phyloP scores from a whole-genome alignment of 169 alveolate genomes.

The Eimeria necatrix region DNA sequence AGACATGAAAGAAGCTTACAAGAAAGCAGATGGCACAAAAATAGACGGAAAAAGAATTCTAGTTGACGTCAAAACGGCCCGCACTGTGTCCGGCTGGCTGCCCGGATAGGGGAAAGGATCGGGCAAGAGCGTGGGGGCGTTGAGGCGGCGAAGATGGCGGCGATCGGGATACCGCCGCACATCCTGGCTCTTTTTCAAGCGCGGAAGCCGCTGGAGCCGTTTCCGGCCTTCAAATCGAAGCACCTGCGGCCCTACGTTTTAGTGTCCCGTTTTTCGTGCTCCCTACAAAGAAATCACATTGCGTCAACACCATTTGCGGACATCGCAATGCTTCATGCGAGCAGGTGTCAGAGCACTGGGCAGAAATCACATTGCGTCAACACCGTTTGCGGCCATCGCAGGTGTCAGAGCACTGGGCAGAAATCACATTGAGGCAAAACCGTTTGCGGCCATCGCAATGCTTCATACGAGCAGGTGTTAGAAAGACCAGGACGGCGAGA shows the following conservation, averaged over 20 bases:
- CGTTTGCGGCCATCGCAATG: background rate
- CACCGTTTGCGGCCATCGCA: constrained; percentile 94
- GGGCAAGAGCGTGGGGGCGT: no score
- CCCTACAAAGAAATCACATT: constrained; percentile 96
- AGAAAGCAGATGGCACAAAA: constrained; percentile 95
- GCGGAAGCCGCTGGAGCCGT: constrained; percentile 75
- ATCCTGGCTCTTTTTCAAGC: constrained; percentile 82
- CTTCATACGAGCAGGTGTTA: background rate
- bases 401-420: background rate
- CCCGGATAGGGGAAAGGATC: no score
- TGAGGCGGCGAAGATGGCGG: constrained; percentile 72
- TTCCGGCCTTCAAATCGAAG: constrained; percentile 75
- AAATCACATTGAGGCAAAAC: background rate
- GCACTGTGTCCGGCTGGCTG: constrained; percentile 96
- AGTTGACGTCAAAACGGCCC: constrained; percentile 97
- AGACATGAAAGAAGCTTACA: constrained; percentile 93
- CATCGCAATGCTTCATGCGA: constrained; percentile 89
- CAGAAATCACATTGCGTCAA: constrained; percentile 96
- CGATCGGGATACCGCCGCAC: constrained; percentile 83
- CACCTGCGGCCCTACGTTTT: constrained; percentile 52
- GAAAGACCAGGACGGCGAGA: no score
- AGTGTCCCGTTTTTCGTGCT: no score
- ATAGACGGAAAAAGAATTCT: constrained; percentile 95
- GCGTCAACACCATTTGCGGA: constrained; percentile 94
- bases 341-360: constrained; percentile 98